Evolutionary conservation across 805 yeast species (phyloP), one percentile per base, ranked within the genome.

Genomic region (Isabelozyma rhagii): DNA sequence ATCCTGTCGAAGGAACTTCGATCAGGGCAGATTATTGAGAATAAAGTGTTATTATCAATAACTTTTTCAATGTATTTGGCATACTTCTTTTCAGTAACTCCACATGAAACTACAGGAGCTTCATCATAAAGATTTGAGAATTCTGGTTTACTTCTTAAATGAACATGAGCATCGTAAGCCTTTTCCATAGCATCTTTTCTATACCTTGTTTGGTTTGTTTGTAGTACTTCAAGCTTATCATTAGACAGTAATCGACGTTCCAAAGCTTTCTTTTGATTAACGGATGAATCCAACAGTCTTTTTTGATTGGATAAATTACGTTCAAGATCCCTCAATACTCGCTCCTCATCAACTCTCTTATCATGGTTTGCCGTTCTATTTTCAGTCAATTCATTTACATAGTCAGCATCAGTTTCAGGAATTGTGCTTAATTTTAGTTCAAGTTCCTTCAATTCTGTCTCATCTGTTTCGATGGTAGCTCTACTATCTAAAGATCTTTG

Each of bases 41-140:
- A 64, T 41, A 82, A 66, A 14, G 87, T 79, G 47, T 75, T 74
- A 42, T 67, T 65, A 46, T 80, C 83, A 7, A 88, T 75, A 6
- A 82, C 72, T 45, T 79, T 74, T 45, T 84, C 88, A 47, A 90
- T 63, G 49, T 79, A 81, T 8, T 77, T 71, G 0, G 87, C 84
- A 56, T 76, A 78, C 8, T 63, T 55, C 8, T 67, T 62, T 50
- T 83, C 79, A 1, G 71, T 73, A 0, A 85, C 80, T 4, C 79
- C 73, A 18, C 93, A 74, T 0, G 87, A 75, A 27, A 90, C 70
- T 8, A 85, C 66, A 0, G 97, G 92, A 1, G 97, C 96, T 59
- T 87, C 96, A 50, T 73, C 81, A 47, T 87, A 80, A 10, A 66
- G 63, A 0, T 67, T 67, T 44, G 66, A 60, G 45, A 83, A 71